Evolutionary conservation across 495 filamentous ascomycete genomes (phyloP), one percentile per base, ranked within the genome.

Genomic region (Paragyromitra xinjiangensis): DNA sequence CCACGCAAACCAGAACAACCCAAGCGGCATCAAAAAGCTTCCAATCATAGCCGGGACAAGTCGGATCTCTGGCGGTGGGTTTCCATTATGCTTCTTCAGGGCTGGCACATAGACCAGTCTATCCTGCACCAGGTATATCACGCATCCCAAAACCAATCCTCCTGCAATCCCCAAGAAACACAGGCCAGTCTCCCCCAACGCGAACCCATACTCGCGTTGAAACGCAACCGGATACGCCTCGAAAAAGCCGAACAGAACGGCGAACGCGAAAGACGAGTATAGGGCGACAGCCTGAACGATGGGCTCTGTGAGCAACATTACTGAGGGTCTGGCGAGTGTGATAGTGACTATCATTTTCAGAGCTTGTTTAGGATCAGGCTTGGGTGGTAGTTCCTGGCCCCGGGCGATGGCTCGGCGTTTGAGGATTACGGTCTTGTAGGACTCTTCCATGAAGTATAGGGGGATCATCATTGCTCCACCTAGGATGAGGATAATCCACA

Each of bases 401-500:
- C 85, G 81, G 51, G 84, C 79, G 59, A 87, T 86, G 11, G 86
- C 84, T n/a, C 86, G 84, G 6, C 85, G 84, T 26, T 84, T 84
- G 34, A 90, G 85, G 53, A 93, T 86, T n/a, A 87, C 83, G 9
- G 88, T 86, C 78, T 90, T 88, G 81, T 90, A 92, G 0, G 91
- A 90, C 82, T 93, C 91, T 55, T 84, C 83, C 56, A 90, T 85
- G 68, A 93, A 83, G 64, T 91, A 86, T 72, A 94, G 91, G 24
- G 91, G 80, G 0, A 91, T 12, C 79, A 93, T 89, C 29, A 91
- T 89, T 59, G 85, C 83, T 0, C 85, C 90, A 40, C 92, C 92
- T 59, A 94, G 88, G 64, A 94, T 92, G 66, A 94, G 86, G 81
- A 94, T 91, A 73, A 94, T 88, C 92, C 91, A 94, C 81, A 93